These are phyloP conservation scores for Teratosphaeria epicoccoides DNA, from an alignment of 2,329 filamentous ascomycete genomes.

Conservation along the genomic window DNA sequence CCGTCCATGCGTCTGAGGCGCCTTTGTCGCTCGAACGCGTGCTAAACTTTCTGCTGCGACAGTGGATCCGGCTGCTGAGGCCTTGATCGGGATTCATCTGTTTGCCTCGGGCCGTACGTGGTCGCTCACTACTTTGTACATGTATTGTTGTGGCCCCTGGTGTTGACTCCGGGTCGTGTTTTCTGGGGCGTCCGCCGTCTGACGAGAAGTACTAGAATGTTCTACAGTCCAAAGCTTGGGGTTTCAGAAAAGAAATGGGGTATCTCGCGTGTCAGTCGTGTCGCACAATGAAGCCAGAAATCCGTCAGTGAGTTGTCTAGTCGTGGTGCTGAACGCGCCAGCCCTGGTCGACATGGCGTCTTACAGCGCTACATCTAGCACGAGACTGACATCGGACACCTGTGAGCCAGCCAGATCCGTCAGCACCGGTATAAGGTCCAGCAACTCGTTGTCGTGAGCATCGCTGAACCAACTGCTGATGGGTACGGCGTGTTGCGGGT, in stretches of 20 bases:
- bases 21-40: background rate
- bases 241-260: slow-evolving; percentile 7
- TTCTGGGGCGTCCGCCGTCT: background rate
- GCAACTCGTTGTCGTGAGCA: slow-evolving; percentile 95
- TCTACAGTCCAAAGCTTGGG: slow-evolving; percentile 7
- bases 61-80: background rate
- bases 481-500: slow-evolving; percentile 94
- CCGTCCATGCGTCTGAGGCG: background rate
- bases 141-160: background rate
- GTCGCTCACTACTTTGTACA: background rate
- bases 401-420: slow-evolving; percentile 85
- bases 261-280: slow-evolving; percentile 3
- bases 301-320: background rate
- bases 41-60: background rate
- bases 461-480: slow-evolving; percentile 99
- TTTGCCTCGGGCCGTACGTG: background rate
- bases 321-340: background rate
- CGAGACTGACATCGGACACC: slow-evolving; percentile 91
- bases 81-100: background rate
- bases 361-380: slow-evolving; percentile 73
- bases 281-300: background rate
- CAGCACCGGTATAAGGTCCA: slow-evolving; percentile 94
- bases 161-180: background rate
- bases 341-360: background rate
- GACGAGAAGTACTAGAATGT: background rate